These are phyloP conservation scores for Coemansia sp. DNA, from an alignment of 192 early-diverging fungal genomes.

Conservation along the genomic window DNA sequence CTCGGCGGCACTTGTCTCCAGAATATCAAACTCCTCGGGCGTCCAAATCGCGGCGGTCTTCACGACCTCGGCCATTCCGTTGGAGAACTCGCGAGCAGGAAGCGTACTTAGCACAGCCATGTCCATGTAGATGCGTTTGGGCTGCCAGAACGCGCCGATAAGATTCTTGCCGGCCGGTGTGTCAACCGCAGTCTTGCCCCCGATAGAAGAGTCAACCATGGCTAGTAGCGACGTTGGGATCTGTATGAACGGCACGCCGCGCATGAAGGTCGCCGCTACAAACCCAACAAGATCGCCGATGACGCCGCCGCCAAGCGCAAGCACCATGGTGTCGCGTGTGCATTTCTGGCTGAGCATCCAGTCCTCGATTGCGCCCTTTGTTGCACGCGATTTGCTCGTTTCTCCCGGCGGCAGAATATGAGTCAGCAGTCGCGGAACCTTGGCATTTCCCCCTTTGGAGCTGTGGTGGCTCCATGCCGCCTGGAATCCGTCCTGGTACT, in stretches of 20 bases:
- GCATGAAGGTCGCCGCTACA: constrained; percentile 99
- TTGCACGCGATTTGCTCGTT: constrained; percentile 80
- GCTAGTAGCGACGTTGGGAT: constrained; percentile 94
- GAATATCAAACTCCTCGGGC: constrained; percentile 82
- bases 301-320: constrained; percentile 96
- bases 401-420: constrained; percentile 89
- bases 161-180: constrained; percentile 94
- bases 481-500: constrained; percentile 59
- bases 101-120: constrained; percentile 79
- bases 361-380: constrained; percentile 89
- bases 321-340: constrained; percentile 89
- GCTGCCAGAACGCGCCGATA: constrained; percentile 97
- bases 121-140: constrained; percentile 91
- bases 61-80: constrained; percentile 97
- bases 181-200: constrained; percentile 97
- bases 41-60: constrained; percentile 96
- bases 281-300: constrained; percentile 96
- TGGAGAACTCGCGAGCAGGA: constrained; percentile 89
- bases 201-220: constrained; percentile 98
- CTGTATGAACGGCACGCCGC: constrained; percentile 91
- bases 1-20: constrained; percentile 83
- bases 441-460: neutral
- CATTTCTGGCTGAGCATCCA: constrained; percentile 82
- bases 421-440: constrained; percentile 64
- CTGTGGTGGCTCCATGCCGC: constrained; percentile 30